phyloP scores from a whole-genome alignment of 2,329 filamentous ascomycete species.

The Cordyceps cateniannulata region DNA sequence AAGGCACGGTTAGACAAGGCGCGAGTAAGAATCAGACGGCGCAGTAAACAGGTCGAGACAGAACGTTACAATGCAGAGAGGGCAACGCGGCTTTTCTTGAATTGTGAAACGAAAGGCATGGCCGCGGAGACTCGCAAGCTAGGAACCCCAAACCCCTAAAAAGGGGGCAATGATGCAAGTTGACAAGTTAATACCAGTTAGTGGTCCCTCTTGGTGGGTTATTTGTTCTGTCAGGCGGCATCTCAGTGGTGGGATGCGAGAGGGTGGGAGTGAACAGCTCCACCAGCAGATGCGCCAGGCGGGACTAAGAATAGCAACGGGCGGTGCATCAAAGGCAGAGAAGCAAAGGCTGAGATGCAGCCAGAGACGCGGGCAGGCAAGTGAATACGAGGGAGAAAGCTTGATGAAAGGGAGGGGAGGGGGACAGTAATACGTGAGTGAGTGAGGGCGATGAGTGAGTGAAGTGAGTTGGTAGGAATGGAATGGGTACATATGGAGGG shows the following conservation, averaged over 20 bases:
- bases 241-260: not conserved
- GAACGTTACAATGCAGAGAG: not conserved
- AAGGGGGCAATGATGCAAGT: not conserved
- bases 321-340: not conserved
- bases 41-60: not conserved
- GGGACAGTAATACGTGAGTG: too few species aligned
- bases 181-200: too few species aligned
- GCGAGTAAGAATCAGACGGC: not conserved
- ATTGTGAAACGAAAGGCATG: not conserved
- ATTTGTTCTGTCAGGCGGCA: not conserved
- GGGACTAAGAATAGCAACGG: not conserved
- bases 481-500: not conserved
- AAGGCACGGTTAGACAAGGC: not conserved
- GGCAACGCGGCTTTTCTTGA: not conserved
- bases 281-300: not conserved
- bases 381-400: not conserved
- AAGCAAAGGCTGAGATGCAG: not conserved
- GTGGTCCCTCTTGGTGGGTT: not conserved
- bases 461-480: too few species aligned
- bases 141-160: not conserved
- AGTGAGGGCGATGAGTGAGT: too few species aligned
- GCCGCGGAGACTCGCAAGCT: not conserved
- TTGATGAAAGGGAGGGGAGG: not conserved
- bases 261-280: not conserved
- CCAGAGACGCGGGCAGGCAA: not conserved